Base-by-base conservation (phyloP, 768 basidiomycete species). In the Boletus subcaerulescens region DNA sequence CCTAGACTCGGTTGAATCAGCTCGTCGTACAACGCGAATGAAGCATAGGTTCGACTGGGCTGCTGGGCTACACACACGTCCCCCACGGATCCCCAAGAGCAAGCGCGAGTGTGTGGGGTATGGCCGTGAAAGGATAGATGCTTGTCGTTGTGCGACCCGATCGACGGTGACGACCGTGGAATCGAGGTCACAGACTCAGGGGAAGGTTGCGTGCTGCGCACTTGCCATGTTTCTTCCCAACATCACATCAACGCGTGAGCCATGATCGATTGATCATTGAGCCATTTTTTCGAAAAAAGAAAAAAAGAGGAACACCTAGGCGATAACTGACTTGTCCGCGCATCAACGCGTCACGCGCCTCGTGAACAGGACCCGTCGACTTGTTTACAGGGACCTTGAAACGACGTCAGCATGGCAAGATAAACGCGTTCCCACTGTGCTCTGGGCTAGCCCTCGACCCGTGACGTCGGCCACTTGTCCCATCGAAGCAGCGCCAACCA, bases 1-100 rank as follows among this genome's bases (percentile, higher is more conserved):
- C 51, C 60, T 62, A 48, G 50, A 11, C 13, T 51, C 43, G 47
- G 39, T 38, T 39, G n/a, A n/a, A 29, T 40, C 44, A n/a, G 24
- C 15, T 12, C 26, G 26, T 29, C 26, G 26, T 29, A 9, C 26
- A 4, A 22, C 9, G 1, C 26, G 26, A 29, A 9, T 26, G 26
- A 6, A 26, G 1, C 26, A 6, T 8, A 26, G 26, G 9, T 29
- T 9, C 26, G 26, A 9, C 26, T 8, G 9, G 26, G 26, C 26
- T 26, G 26, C 7, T 26, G 26, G 26, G 26, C 26, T n/a, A 26
- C 26, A 9, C 6, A 8, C 17, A 39, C 12, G 24, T 33, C 22
- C 38, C 26, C 17, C 45, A 39, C 39, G 45, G 22, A 14, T 18
- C 10, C 26, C 13, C 5, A 47, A 47, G 15, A 13, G 4, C 20